Conservation (phyloP, 306 rosid species). For the Begonia masoniana region DNA sequence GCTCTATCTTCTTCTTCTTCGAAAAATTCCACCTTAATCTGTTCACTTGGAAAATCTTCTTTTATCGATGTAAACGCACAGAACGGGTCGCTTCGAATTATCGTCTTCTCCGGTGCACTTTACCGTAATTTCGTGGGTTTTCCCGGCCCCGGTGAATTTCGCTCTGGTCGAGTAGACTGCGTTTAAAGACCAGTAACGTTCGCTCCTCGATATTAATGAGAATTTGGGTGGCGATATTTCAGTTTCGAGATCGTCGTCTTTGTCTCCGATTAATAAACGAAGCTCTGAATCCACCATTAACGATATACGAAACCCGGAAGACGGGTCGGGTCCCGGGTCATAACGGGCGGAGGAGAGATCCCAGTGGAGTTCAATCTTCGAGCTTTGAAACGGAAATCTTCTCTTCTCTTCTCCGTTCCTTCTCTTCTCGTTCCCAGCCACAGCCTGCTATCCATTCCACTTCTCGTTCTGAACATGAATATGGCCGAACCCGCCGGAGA, state of each 20-base stretch:
- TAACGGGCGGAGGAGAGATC: conserved; percentile 50
- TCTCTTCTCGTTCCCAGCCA: conserved; percentile 80
- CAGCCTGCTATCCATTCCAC: conserved; percentile 63
- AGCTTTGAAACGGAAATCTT: conserved; percentile 14
- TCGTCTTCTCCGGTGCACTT: conserved; percentile 36
- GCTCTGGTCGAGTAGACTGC: conserved; percentile 33
- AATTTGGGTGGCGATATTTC: conserved; percentile 9
- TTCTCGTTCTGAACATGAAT: conserved; percentile 81
- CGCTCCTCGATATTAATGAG: conserved; percentile 45
- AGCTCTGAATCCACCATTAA: conserved; percentile 45
- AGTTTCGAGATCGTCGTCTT: conserved; percentile 1
- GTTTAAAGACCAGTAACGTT: conserved; percentile 25
- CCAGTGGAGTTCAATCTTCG: conserved; percentile 38
- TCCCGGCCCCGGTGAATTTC: conserved; percentile 34
- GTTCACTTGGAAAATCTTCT: conserved; percentile 49
- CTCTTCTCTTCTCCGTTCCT: not conserved
- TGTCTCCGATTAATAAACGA: conserved; percentile 45
- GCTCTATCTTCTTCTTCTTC: not conserved
- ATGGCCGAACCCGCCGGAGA: conserved; percentile 30
- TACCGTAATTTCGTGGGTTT: conserved; percentile 47
- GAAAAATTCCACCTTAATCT: conserved; percentile 83
- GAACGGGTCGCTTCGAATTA: conserved; percentile 17
- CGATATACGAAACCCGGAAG: conserved; percentile 31
- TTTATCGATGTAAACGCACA: conserved; percentile 50
- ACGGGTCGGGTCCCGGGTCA: conserved; percentile 53